Evolutionary conservation across 129 eudicot species (phyloP).

Genomic region (Deinandra increscens): DNA sequence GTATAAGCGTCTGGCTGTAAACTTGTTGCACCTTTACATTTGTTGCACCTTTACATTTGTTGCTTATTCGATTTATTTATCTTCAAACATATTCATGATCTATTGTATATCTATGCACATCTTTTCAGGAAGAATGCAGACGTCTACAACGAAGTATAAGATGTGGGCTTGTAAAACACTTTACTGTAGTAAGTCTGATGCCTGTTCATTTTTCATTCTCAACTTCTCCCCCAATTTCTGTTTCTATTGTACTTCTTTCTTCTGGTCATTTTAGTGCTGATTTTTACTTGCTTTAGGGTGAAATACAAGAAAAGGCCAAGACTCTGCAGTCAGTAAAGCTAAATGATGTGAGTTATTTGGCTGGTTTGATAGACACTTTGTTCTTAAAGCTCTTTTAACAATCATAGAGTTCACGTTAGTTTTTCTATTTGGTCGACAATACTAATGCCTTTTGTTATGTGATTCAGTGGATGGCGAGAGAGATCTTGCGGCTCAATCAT

Average conservation of each 20-base stretch:
- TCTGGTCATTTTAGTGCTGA: conserved; percentile 1
- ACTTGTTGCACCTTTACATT: not conserved
- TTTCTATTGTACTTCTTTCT: not conserved
- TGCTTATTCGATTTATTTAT: conserved; percentile 5
- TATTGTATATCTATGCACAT: conserved; percentile 13
- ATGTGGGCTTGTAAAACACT: conserved; percentile 81
- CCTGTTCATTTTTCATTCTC: not conserved
- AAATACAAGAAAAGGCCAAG: conserved; percentile 75
- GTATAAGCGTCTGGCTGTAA: not conserved
- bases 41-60: conserved; percentile 1
- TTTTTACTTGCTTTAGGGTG: conserved; percentile 56
- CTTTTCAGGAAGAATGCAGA: conserved; percentile 88
- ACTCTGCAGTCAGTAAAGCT: conserved; percentile 65
- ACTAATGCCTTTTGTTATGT: conserved; percentile 17
- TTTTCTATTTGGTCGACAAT: conserved; percentile 6
- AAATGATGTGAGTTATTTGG: conserved; percentile 59
- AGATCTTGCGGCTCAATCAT: conserved; percentile 65
- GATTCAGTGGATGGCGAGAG: conserved; percentile 70
- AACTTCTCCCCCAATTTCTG: not conserved
- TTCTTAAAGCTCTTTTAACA: not conserved
- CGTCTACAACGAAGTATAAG: conserved; percentile 84
- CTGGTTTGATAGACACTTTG: not conserved
- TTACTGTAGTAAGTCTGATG: conserved; percentile 72
- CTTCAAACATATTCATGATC: not conserved
- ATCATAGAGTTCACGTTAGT: not conserved